These are phyloP conservation scores for Polygonum maritimum DNA, from an alignment of 148 eudicot genomes.

Conservation along the genomic window DNA sequence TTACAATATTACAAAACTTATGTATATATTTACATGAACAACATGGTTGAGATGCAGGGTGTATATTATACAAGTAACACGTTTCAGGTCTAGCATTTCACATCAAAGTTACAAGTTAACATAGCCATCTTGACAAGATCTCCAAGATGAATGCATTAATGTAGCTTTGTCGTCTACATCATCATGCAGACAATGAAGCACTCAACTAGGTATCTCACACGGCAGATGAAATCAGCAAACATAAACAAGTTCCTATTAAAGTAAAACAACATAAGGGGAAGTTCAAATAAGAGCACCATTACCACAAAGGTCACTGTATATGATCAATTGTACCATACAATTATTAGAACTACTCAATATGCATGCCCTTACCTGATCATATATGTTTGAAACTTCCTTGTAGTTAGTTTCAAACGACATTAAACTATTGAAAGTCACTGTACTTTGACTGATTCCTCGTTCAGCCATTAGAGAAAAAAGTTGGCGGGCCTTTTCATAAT, in stretches of 20 bases:
- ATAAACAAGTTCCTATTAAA: not conserved
- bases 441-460: slow-evolving; percentile 60
- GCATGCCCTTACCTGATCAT: slow-evolving; percentile 58
- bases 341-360: not conserved
- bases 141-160: not conserved
- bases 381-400: slow-evolving; percentile 79
- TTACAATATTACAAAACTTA: not conserved
- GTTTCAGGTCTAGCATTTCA: slow-evolving; percentile 2
- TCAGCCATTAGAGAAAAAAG: slow-evolving; percentile 61
- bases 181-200: not conserved
- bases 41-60: not conserved
- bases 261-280: not conserved
- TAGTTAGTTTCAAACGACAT: slow-evolving; percentile 88
- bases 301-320: not conserved
- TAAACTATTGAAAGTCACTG: slow-evolving; percentile 85
- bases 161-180: not conserved
- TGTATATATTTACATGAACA: not conserved
- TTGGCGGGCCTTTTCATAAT: slow-evolving; percentile 69
- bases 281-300: not conserved
- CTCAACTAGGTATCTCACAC: not conserved
- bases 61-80: not conserved
- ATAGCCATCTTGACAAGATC: slow-evolving; percentile 3
- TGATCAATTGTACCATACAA: not conserved
- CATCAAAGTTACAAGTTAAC: not conserved
- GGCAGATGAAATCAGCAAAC: not conserved